phyloP scores from a whole-genome alignment of 208 protist species.

The Trypanosoma rangeli region DNA sequence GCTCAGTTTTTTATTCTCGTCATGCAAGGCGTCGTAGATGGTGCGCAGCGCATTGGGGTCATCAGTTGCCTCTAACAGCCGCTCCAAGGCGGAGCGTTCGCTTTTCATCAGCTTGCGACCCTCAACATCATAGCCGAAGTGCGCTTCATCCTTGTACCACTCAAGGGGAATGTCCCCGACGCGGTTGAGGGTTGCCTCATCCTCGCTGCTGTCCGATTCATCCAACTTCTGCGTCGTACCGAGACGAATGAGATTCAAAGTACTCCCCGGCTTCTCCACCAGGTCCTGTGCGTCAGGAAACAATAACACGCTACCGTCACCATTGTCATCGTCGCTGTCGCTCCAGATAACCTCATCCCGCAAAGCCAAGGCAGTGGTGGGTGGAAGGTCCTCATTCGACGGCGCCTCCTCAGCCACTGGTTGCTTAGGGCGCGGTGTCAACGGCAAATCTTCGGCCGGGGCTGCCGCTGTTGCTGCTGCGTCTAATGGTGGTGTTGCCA shows the following conservation, averaged over 20 bases:
- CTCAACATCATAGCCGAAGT: constrained; percentile 93
- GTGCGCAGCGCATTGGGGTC: constrained; percentile 91
- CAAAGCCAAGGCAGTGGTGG: constrained; percentile 12
- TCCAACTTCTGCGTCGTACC: constrained; percentile 77
- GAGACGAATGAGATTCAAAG: constrained; percentile 51
- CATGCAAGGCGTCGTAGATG: constrained; percentile 91
- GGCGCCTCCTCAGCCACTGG: background rate
- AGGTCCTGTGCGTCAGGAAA: constrained; percentile 86
- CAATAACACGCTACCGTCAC: constrained; percentile 53
- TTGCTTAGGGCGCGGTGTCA: background rate
- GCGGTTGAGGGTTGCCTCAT: constrained; percentile 88
- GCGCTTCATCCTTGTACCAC: constrained; percentile 94
- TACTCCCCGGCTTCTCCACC: constrained; percentile 3
- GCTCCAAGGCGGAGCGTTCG: constrained; percentile 83
- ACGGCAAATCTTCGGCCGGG: constrained; percentile 1
- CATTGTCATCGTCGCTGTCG: constrained; percentile 57
- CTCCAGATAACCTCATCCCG: constrained; percentile 78
- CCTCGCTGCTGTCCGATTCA: constrained; percentile 90
- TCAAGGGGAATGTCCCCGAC: constrained; percentile 93
- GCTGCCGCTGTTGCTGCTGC: background rate
- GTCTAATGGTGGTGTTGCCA: background rate
- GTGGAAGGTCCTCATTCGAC: background rate
- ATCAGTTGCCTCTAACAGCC: constrained; percentile 91
- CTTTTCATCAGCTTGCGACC: constrained; percentile 91
- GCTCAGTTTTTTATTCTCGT: constrained; percentile 86